Base-by-base conservation (phyloP, 1,139 yeast genomes). In the Meyerozyma guilliermondii region DNA sequence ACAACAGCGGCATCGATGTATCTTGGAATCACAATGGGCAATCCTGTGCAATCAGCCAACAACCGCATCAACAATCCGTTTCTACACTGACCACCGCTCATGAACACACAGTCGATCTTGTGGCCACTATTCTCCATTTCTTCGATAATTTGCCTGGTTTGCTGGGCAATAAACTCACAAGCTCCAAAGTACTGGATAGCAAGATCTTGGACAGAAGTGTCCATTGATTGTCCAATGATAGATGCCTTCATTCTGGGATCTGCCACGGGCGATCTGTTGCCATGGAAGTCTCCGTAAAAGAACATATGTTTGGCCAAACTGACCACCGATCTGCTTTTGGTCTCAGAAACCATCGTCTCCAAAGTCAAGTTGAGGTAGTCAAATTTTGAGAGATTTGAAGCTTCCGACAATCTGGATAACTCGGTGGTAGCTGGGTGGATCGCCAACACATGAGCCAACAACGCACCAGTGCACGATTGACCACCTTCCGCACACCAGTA, bases 401-500 rank as follows among this genome's bases (percentile, higher is more conserved):
- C 77, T 48, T 76, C 81, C 1, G 94, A 78, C 43, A 74, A 61
- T 49, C 76, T 79, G 8, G 80, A 74, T 43, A 91, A 74, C 55
- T 86, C 87, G 8, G 78, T 70, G 52, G 81, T 81, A 0, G 98
- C 95, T 0, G 97, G 97, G 58, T 92, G 98, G 14, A 86, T 83
- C 5, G 88, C 74, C 49, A 92, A 66, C n/a, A 91, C 94, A 63
- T 88, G 96, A 3, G 92, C 94, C 53, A 92, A 74, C 41, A 92
- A 74, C 30, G 95, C 96, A 51, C 98, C 98, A 2, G 98, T 92
- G 59, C 96, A 86, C 17, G 95, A 85, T 65, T 92, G 98, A 16
- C 98, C 98, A 57, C 98, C 98, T 67, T 92, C 98, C n/a, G 98
- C 96, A 54, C 89, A 75, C 98, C 98, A 92, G 56, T 76, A 83